A percentile compares a stretch with the other conserved stretches of the same genome.
Evolutionary conservation across 306 rosid species (phyloP).

Genomic region (Prunus salicina): DNA sequence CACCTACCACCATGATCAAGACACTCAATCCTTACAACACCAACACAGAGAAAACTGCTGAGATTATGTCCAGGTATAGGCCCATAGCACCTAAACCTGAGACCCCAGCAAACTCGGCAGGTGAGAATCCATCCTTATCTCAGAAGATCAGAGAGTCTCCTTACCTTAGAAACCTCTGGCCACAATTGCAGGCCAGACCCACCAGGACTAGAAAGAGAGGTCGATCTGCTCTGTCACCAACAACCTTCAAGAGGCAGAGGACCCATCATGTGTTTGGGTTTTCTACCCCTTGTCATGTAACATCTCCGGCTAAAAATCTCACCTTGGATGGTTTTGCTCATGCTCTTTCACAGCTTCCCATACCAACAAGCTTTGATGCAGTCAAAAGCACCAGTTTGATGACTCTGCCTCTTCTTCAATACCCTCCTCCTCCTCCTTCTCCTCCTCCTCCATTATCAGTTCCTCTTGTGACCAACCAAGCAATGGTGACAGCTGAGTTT

Average conservation of each 20-base stretch:
- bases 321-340: slow-evolving; percentile 44
- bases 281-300: slow-evolving; percentile 47
- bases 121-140: slow-evolving; percentile 40
- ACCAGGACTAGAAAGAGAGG: slow-evolving; percentile 83
- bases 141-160: slow-evolving; percentile 72
- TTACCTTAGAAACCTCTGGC: slow-evolving; percentile 74
- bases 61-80: slow-evolving; percentile 86
- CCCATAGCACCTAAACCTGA: slow-evolving; percentile 98
- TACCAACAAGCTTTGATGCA: slow-evolving; percentile 25
- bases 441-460: slow-evolving; percentile 24
- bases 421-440: slow-evolving; percentile 10
- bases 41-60: slow-evolving; percentile 69
- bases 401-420: slow-evolving; percentile 66
- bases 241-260: slow-evolving; percentile 54
- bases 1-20: slow-evolving; percentile 58
- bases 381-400: slow-evolving; percentile 31
- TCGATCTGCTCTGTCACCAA: slow-evolving; percentile 48
- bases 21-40: slow-evolving; percentile 57
- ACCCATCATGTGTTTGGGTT: slow-evolving; percentile 39
- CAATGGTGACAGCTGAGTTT: slow-evolving; percentile 19
- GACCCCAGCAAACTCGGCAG: slow-evolving; percentile 28
- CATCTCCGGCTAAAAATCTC: slow-evolving; percentile 33
- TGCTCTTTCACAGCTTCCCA: slow-evolving; percentile 40
- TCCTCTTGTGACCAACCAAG: slow-evolving; percentile 10
- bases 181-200: slow-evolving; percentile 84